Evolutionary conservation across 352 stramenopile species (phyloP), one percentile per base, ranked within the genome.

Genomic region (Phytopythium chamaehyphon): DNA sequence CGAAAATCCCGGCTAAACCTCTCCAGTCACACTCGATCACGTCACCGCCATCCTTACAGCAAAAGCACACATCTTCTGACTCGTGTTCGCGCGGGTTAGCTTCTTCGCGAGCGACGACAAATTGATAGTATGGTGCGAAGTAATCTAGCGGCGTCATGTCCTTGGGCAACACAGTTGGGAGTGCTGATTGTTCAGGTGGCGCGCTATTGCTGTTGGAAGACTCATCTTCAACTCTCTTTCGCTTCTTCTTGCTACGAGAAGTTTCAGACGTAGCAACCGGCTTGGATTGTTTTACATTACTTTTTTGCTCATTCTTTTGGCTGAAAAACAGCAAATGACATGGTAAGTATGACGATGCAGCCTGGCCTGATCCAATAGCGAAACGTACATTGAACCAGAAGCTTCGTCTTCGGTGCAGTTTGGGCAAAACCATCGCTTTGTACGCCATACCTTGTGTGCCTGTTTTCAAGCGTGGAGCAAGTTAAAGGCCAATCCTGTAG

Each of bases 41-140:
- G 22, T 88, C 65, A 14, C 83, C 83, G 23, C 83, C 83, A 54
- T 93, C 83, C 57, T 89, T 90, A 54, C 83, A 93, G 64, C 79
- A 90, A 47, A 91, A 89, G 44, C 83, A 93, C 40, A 85, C 76
- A 39, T 93, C 83, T 54, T 93, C 83, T 12, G 83, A 90, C 36
- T 88, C 76, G 11, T 60, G 50, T 16, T 44, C 51, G 11, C 51
- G 51, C 16, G 55, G 44, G 0, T 28, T 15, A 52, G 44, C 21
- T 33, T 64, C 47, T 50, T 90, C 79, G 23, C 79, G 76, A 22
- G 57, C 39, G 26, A 67, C 50, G 18, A 90, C 31, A 47, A 88
- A 88, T 62, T 80, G 64, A 54, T 79, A 88, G 48, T 90, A 90
- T n/a, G 64, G 81, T 21, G 68, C 61, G 0, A 55, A 61, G 45